Base-by-base conservation (phyloP, 2,329 filamentous ascomycete genomes). In the Zasmidium angulare region DNA sequence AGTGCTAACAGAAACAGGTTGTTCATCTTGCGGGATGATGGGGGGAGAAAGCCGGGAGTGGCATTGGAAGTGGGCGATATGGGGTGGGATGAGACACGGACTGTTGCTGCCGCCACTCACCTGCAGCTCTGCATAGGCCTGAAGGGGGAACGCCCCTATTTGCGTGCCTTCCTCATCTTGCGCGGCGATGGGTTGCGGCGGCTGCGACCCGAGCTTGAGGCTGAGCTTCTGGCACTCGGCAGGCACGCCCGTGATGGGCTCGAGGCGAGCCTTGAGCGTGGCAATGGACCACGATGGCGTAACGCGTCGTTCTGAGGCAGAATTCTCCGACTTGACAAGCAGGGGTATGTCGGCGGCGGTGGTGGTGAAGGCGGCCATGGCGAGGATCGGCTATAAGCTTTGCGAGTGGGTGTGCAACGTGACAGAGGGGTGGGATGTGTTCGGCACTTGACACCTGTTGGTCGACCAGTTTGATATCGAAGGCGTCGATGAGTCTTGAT, bases 241-340 rank as follows among this genome's bases (percentile, higher is more conserved):
- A 17, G 95, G 93, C 40, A 98, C 87, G 62, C 95, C 95, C 1
- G 93, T 98, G 77, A 98, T 88, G 62, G 91, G 89, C 77, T 98
- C 93, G 53, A 99, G 86, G 76, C 95, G 96, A 55, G 82, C 78
- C 79, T 93, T 96, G 69, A 98, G 83, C 69, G 91, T 87, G 56
- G 84, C 82, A 72, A 99, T 89, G 62, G 88, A 89, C 95, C 95
- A 99, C 67, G 93, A 89, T 14, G 93, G 93, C 23, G 91, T 93
- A 74, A 98, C 87, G 67, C 95, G 90, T 62, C 93, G 89, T 78
- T 99, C 95, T 53, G 91, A 93, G 51, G 88, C 85, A 50, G 89
- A 83, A 75, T 89, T 90, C 61, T 91, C 87, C 53, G 90, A 93
- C 62, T 84, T 84, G 71, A 95, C 85, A 64, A 87, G 82, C 69